Base-by-base conservation (phyloP, 1,139 yeast species). In the Taphrina communis region DNA sequence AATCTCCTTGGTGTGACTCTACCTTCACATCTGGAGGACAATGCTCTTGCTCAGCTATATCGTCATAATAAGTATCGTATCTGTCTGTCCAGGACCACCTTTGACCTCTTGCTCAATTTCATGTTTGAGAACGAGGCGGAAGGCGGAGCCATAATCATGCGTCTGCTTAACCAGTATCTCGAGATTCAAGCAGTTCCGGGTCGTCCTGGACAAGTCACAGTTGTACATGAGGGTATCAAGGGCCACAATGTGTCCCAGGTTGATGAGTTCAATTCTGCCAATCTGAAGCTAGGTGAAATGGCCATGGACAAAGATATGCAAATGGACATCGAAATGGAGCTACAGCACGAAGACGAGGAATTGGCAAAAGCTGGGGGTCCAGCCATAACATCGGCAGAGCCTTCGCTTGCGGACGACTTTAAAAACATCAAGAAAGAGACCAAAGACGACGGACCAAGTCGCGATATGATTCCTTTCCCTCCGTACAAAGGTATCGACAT, bases 111-210 rank as follows among this genome's bases (percentile, higher is more conserved):
- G 73, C 81, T 95, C 66, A 90, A 90, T 77, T 94, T 92, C 74
- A 80, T 95, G 70, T 96, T 91, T 77, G 98, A 94, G 76, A 90
- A 91, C 76, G 98, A 92, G 78, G 89, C 90, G 8, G 88, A 88
- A 67, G 98, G 98, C 50, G 99, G 99, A 3, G 89, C 95, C 2
- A 84, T 93, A 59, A 82, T 93, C 69, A 90, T 94, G 69, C 83
- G 97, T 73, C 84, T 92, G 68, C 87, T 95, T 72, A 94, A 94
- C 79, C 94, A 92, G 78, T 87, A 91, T 76, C 82, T 95, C 73
- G 88, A 90, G 71, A 89, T 96, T 11, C 83, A 86, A 71, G 87
- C 81, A 25, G 75, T 78, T 2, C 72, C 79, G 12, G 74, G 77
- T n/a, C 74, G 80, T 19, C 81, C 83, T 61, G 73, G 76, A 5